Conservation (phyloP, 2,329 filamentous ascomycete genomes). For the Cytospora paraplurivora region DNA sequence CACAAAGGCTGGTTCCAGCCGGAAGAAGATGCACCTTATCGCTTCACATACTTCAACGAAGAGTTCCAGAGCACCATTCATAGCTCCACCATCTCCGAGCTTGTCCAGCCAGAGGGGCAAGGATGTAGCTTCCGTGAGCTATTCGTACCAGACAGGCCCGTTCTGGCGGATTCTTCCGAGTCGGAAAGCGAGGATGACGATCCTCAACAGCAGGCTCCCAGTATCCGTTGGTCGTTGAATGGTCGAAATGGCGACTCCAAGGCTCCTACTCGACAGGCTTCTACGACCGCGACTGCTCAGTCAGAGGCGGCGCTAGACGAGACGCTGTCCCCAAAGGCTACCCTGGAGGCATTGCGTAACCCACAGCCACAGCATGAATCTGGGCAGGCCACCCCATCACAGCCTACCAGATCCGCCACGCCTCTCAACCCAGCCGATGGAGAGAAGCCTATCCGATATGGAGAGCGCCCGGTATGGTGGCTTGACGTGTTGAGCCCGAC, state of each 20-base stretch:
- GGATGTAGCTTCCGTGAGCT: constrained; percentile 83
- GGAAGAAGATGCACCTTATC: constrained; percentile 87
- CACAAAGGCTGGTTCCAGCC: constrained; percentile 81
- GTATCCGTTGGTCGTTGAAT: constrained; percentile 29
- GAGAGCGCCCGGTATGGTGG: constrained; percentile 94
- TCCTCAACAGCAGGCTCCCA: constrained; percentile 17
- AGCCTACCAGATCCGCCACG: constrained; percentile 41
- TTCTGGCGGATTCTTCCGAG: constrained; percentile 71
- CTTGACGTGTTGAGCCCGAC: constrained; percentile 89
- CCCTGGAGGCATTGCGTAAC: constrained; percentile 32
- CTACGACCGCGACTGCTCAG: constrained; percentile 36
- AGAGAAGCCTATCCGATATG: constrained; percentile 53
- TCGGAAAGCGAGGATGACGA: constrained; percentile 66
- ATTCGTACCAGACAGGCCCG: constrained; percentile 83
- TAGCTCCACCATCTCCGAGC: constrained; percentile 90
- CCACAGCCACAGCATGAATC: constrained; percentile 43
- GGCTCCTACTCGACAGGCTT: constrained; percentile 25
- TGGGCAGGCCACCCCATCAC: constrained; percentile 51
- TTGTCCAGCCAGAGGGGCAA: constrained; percentile 66
- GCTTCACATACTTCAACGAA: constrained; percentile 99
- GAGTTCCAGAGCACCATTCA: constrained; percentile 95
- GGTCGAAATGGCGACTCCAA: constrained; percentile 29
- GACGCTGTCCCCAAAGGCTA: constrained; percentile 35
- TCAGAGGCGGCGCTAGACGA: constrained; percentile 30
- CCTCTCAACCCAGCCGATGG: constrained; percentile 34